Evolutionary conservation across 1,284 basidiomycete genomes (phyloP).

Genomic region (Fomitopsis schrenkii): DNA sequence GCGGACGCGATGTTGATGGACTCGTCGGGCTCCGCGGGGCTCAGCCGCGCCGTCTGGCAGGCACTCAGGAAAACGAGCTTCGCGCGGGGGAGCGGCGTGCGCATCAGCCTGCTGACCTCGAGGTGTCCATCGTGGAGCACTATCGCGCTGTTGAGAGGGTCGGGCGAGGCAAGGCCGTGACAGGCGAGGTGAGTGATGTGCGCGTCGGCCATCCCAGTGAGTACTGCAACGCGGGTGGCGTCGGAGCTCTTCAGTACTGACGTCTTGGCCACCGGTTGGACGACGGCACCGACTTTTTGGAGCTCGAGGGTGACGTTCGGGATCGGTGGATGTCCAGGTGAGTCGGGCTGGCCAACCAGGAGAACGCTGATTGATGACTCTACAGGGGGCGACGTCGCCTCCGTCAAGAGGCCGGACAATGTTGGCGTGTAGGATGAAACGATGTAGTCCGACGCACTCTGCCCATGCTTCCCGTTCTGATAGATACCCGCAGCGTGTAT

Average conservation of each 20-base stretch:
- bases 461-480: no score
- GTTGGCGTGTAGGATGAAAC: neutral
- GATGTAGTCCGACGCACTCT: neutral
- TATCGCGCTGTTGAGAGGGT: neutral
- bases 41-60: neutral
- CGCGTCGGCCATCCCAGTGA: neutral
- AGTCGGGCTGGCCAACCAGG: neutral
- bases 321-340: neutral
- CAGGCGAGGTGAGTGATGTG: neutral
- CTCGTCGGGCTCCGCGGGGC: neutral
- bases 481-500: neutral
- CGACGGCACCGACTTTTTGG: neutral
- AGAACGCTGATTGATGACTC: neutral
- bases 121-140: neutral
- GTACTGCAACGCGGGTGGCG: neutral
- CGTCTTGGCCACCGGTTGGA: neutral
- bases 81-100: neutral
- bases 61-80: neutral
- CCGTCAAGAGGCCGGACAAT: neutral
- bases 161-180: neutral
- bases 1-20: conserved; percentile 1
- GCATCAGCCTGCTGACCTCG: neutral
- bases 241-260: neutral
- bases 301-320: neutral
- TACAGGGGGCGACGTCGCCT: neutral